Evolutionary conservation across 2,329 filamentous ascomycete species (phyloP).

Genomic region (Geosmithia flava): DNA sequence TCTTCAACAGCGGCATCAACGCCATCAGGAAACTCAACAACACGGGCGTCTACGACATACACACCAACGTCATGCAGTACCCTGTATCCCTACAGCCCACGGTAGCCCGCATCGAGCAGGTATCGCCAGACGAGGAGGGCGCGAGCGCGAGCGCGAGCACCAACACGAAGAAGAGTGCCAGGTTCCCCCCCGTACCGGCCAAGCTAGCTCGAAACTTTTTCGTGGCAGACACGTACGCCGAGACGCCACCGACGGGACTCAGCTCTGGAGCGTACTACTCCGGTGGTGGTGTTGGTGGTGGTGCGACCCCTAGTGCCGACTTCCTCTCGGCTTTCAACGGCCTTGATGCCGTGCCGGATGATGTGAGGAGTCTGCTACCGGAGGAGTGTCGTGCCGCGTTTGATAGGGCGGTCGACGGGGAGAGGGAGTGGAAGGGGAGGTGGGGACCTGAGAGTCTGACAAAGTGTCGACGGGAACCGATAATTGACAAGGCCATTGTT

Average conservation of each 20-base stretch:
- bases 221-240: constrained; percentile 41
- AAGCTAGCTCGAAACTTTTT: constrained; percentile 43
- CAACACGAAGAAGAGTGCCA: constrained; percentile 11
- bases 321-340: constrained; percentile 45
- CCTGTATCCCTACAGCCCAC: constrained; percentile 84
- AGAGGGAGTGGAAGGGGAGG: constrained; percentile 58
- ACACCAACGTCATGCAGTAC: constrained; percentile 86
- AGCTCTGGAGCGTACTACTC: constrained; percentile 30
- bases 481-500: constrained; percentile 53
- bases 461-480: constrained; percentile 35
- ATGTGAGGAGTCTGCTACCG: constrained; percentile 54
- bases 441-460: constrained; percentile 61
- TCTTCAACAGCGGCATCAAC: constrained; percentile 69
- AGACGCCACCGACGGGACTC: constrained; percentile 35
- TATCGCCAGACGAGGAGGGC: constrained; percentile 32
- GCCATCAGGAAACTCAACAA: constrained; percentile 56
- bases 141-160: not conserved
- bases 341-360: constrained; percentile 49
- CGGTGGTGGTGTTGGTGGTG: constrained; percentile 17
- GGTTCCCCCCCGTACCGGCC: constrained; percentile 34
- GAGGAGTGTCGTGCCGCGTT: constrained; percentile 63
- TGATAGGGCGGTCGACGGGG: constrained; percentile 49
- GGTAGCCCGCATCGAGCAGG: constrained; percentile 68
- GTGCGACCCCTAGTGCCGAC: constrained; percentile 22
- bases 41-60: constrained; percentile 77